Base-by-base conservation (phyloP, 805 yeast species). In the Starmerella khaoyaiensis region DNA sequence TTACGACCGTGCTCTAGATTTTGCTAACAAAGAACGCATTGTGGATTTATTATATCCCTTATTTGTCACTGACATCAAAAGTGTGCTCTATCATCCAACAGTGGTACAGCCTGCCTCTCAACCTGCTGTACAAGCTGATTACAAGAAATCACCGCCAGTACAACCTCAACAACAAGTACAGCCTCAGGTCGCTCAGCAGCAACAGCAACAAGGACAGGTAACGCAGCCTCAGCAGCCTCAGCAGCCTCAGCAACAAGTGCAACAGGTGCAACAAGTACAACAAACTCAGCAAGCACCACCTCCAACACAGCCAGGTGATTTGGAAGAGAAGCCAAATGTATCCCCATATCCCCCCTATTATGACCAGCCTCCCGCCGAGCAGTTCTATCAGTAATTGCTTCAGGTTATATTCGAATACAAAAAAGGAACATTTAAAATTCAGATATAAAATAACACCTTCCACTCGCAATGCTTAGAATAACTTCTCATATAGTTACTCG, bases 1-100 rank as follows among this genome's bases (percentile, higher is more conserved):
- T 1, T 79, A 78, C 53, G 87, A 79, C 45, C 64, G 90, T 35
- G 93, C 93, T 1, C 62, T 74, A 32, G 77, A 78, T 23, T 76
- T 79, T 72, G 93, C 93, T 14, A 78, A 77, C 57, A 65, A 76
- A 45, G 90, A 80, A 55, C 79, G 81, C 28, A 78, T 77, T 42
- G 72, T 69, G 20, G 82, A 76, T 48, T 52, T 69, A 26, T 63
- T 77, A 42, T 75, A 74, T 51, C 82, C 83, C 3, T 60, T 77
- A 32, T 76, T 77, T 56, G 84, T 79, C 25, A 67, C 77, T 37
- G 87, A 80, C 55, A 78, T 80, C 52, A 76, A 77, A 51, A 36
- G 51, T 27, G 50, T 58, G 7, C 41, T 58, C 25, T 56, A 58
- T 50, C 71, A 55, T 34, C 59, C 55, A 21, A 10, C 40, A 26